Evolutionary conservation across 2,329 filamentous ascomycete genomes (phyloP), one percentile per base, ranked within the genome.

Genomic region (Capronia americana): DNA sequence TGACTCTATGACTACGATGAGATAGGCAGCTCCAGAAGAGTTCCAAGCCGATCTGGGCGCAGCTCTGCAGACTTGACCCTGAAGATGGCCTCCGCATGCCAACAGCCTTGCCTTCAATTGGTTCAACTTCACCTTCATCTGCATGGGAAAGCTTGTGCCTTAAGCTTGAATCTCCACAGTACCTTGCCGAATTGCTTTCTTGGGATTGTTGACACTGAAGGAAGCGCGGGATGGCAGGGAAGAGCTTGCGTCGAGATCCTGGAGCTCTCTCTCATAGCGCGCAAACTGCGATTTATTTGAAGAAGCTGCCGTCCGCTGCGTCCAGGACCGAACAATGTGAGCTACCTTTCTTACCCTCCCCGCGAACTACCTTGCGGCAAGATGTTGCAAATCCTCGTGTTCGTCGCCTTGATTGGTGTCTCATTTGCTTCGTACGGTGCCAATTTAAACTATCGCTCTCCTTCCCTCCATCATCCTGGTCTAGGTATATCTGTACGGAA

Each of bases 361-460:
- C 20, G 34, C 54, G 10, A 48, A 46, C 30, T 50, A n/a, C 53
- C 17, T 20, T 11, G 23, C 20, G 2, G 46, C 59, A 61, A 68
- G 38, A 70, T 68, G 68, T 59, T 70, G 65, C 68, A 66, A 20
- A 26, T 66, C 8, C 53, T 68, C 20, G 60, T 60, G 23, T 59
- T 68, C 34, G 50, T 48, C 57, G 61, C 63, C 17, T 63, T 70
- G 20, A 54, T 66, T 20, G 61, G 51, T 51, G 59, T 53, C 57
- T 51, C 65, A 14, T 32, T 70, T 23, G 69, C 69, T 54, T 61
- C 54, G 20, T 71, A 69, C 24, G 66, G 68, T 53, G 75, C 75
- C 46, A 91, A 91, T 74, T 75, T 91, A 67, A 91, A 91, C 78
- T 92, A 90, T 75, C 81, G 83, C 57, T 89, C 86, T 71, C 88